Percentiles rank a stretch among this genome's conserved stretches.
Evolutionary conservation across 192 early-diverging fungal genomes (phyloP).

Genomic region (Coemansia sp.): DNA sequence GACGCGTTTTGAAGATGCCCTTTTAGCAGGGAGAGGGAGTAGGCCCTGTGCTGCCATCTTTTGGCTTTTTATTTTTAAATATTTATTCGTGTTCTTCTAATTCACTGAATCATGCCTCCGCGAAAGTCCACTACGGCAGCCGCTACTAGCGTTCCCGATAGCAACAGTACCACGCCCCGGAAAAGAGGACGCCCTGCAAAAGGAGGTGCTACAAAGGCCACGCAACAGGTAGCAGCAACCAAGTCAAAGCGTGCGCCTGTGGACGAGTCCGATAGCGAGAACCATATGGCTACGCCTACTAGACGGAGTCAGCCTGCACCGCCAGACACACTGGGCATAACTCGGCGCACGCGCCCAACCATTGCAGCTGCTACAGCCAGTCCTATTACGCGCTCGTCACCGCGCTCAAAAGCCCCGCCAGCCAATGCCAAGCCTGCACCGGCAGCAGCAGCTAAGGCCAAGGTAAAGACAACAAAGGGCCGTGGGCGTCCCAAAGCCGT

Average conservation of each 20-base stretch:
- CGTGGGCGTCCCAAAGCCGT: background rate
- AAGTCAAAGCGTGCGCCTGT: background rate
- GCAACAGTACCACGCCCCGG: background rate
- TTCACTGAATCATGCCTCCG: slow-evolving; percentile 16
- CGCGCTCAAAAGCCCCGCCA: background rate
- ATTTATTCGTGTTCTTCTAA: background rate
- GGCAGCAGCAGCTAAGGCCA: background rate
- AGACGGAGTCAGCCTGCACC: slow-evolving; percentile 12
- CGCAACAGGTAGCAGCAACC: background rate
- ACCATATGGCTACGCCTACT: slow-evolving; percentile 3
- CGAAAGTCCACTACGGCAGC: slow-evolving; percentile 15
- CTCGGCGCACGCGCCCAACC: slow-evolving; percentile 17
- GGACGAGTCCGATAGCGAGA: background rate
- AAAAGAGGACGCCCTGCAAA: slow-evolving; percentile 1
- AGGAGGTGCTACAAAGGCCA: background rate
- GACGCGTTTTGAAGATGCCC: background rate
- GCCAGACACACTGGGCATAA: slow-evolving; percentile 24
- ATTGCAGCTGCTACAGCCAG: background rate
- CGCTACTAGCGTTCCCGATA: slow-evolving; percentile 6
- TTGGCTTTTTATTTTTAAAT: background rate
- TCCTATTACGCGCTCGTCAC: background rate
- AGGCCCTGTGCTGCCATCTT: background rate
- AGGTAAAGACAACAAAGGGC: background rate
- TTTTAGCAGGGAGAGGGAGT: background rate
- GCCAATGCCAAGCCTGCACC: background rate